Evolutionary conservation across 2,329 filamentous ascomycete species (phyloP).

Genomic region (Fusarium graminum): DNA sequence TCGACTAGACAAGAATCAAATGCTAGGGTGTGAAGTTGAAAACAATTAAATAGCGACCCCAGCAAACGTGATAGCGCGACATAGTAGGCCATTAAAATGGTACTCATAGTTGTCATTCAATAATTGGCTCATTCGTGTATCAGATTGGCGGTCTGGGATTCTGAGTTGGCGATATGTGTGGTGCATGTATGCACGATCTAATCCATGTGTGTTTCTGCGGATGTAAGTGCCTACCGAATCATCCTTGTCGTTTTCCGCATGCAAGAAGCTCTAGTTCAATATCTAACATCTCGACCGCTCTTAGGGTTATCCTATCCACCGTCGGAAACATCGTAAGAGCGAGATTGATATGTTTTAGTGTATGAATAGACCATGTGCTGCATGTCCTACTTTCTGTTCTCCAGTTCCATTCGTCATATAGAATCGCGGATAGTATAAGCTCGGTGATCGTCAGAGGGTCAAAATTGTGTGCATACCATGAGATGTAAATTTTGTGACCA

Average conservation of each 20-base stretch:
- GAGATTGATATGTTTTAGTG: not conserved
- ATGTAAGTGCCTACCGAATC: not conserved
- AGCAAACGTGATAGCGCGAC: slow-evolving; percentile 31
- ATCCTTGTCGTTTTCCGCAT: slow-evolving; percentile 14
- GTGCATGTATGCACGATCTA: slow-evolving; percentile 43
- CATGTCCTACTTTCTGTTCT: not conserved
- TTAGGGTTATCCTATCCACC: not conserved
- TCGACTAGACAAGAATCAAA: not conserved
- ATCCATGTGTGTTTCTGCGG: slow-evolving; percentile 29
- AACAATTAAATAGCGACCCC: slow-evolving; percentile 7
- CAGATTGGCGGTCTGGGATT: slow-evolving; percentile 47
- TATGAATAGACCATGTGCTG: not conserved
- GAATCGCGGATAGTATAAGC: no score
- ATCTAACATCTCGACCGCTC: slow-evolving; percentile 19
- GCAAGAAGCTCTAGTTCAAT: slow-evolving; percentile 24
- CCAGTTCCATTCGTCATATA: no score
- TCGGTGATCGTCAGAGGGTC: not conserved
- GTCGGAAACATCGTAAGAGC: not conserved
- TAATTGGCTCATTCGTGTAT: slow-evolving; percentile 33
- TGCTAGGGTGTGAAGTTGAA: slow-evolving; percentile 4
- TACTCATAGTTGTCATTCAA: slow-evolving; percentile 26
- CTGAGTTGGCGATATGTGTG: slow-evolving; percentile 48
- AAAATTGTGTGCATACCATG: not conserved
- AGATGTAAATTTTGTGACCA: no score
- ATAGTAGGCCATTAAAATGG: slow-evolving; percentile 22